A percentile compares a stretch with the other conserved stretches of the same genome.
Evolutionary conservation across 2,329 filamentous ascomycete species (phyloP).

Genomic region (Aurifilum marmelostoma): DNA sequence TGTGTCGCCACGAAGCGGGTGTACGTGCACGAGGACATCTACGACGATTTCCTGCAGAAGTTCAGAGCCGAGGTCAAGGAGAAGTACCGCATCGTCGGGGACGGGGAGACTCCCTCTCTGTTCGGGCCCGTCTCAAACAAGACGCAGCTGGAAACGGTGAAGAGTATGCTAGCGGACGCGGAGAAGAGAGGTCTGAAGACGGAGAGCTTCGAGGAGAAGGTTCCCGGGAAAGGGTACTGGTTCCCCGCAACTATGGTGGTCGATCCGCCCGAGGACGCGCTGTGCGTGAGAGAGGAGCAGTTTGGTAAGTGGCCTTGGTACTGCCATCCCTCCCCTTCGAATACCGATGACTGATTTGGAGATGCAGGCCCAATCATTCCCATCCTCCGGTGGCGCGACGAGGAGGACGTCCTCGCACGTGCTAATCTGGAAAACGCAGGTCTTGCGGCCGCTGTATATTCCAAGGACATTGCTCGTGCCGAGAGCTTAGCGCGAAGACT

Average conservation of each 20-base stretch:
- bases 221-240: constrained; percentile 55
- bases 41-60: constrained; percentile 54
- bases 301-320: constrained; percentile 49
- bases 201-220: constrained; percentile 50
- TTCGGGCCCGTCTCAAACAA: constrained; percentile 67
- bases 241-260: constrained; percentile 62
- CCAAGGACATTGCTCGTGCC: constrained; percentile 53
- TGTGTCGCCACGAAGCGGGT: constrained; percentile 62
- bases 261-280: constrained; percentile 58
- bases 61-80: constrained; percentile 50
- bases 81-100: constrained; percentile 42
- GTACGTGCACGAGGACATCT: constrained; percentile 64
- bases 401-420: constrained; percentile 60
- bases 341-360: background rate
- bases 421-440: constrained; percentile 58
- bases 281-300: constrained; percentile 61
- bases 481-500: constrained; percentile 56
- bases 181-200: constrained; percentile 56
- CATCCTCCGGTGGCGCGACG: constrained; percentile 61
- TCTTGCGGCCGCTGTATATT: constrained; percentile 62
- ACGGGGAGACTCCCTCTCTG: constrained; percentile 39
- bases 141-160: constrained; percentile 66
- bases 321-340: constrained; percentile 10
- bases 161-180: constrained; percentile 58
- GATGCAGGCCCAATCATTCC: constrained; percentile 64